Percentiles rank a stretch among this genome's conserved stretches.
phyloP scores from a whole-genome alignment of 345 rosid genomes.

The Boechera retrofracta region DNA sequence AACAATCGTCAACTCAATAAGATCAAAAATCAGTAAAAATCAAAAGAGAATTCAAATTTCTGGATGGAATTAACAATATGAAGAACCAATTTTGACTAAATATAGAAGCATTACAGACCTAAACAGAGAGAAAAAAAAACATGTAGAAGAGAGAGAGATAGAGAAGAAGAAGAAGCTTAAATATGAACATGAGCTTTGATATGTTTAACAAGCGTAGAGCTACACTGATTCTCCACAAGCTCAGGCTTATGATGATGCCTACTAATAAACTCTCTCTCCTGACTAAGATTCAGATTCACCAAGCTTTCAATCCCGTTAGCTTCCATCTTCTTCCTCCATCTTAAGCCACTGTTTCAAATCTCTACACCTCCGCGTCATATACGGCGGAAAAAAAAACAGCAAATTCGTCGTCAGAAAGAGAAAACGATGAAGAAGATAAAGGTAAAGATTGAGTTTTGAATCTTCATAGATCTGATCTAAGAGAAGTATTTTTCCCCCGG shows the following conservation, averaged over 20 bases:
- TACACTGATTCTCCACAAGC: constrained; percentile 73
- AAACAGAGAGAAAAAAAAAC: background rate
- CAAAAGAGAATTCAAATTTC: no score
- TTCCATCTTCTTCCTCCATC: constrained; percentile 47
- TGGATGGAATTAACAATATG: no score
- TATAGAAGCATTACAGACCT: constrained; percentile 1
- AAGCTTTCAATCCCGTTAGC: constrained; percentile 34
- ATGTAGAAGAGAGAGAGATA: background rate
- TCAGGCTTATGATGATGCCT: constrained; percentile 65
- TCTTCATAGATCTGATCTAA: constrained; percentile 33
- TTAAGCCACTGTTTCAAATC: constrained; percentile 30
- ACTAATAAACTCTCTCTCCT: constrained; percentile 62
- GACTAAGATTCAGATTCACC: constrained; percentile 43
- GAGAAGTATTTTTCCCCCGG: constrained; percentile 22
- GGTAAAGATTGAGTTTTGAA: constrained; percentile 3
- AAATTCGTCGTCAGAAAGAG: background rate
- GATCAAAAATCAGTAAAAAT: no score
- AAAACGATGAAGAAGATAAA: background rate
- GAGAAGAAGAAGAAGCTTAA: constrained; percentile 48
- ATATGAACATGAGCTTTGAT: constrained; percentile 94
- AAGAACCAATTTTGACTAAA: no score
- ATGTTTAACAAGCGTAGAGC: constrained; percentile 76
- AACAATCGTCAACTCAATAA: no score
- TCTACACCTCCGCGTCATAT: background rate
- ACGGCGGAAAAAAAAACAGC: background rate